These are phyloP conservation scores for Niebla homalea DNA, from an alignment of 495 filamentous ascomycete genomes.

Conservation along the genomic window DNA sequence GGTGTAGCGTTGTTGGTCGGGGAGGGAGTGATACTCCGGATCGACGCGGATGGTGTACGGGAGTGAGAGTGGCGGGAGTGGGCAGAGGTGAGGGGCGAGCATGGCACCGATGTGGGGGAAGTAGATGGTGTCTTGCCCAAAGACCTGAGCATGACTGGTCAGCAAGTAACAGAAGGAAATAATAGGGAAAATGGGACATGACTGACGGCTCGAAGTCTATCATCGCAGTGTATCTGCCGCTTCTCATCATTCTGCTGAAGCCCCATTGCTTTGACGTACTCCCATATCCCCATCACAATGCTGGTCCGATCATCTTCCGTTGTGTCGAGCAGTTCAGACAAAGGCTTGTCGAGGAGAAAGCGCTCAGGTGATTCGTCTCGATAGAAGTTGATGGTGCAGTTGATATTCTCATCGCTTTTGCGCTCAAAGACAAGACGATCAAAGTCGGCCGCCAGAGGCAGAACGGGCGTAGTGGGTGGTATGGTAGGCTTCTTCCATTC, in stretches of 20 bases:
- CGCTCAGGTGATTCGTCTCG: constrained; percentile 78
- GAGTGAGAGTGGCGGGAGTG: constrained; percentile 72
- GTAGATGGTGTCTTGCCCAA: constrained; percentile 61
- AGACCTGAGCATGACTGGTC: constrained; percentile 42
- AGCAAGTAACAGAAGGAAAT: constrained; percentile 9
- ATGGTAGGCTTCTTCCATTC: constrained; percentile 62
- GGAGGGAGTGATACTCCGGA: constrained; percentile 55
- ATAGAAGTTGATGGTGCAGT: constrained; percentile 77
- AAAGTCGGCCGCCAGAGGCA: constrained; percentile 54
- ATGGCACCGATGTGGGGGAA: constrained; percentile 80
- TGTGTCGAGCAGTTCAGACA: constrained; percentile 79
- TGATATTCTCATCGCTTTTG: constrained; percentile 80
- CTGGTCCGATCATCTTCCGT: constrained; percentile 76
- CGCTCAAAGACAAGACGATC: constrained; percentile 86
- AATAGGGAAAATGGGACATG: neutral
- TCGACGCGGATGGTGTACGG: constrained; percentile 92
- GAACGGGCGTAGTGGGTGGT: constrained; percentile 34
- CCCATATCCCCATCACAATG: constrained; percentile 82
- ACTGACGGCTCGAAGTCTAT: constrained; percentile 57
- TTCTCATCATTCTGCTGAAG: constrained; percentile 90
- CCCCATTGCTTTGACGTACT: constrained; percentile 78
- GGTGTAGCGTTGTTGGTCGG: constrained; percentile 45
- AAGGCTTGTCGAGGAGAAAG: constrained; percentile 58
- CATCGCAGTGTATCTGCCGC: constrained; percentile 80
- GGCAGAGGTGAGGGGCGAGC: constrained; percentile 58